Conservation (phyloP, 371 early-diverging fungal genomes). For the Mortierella sp. region DNA sequence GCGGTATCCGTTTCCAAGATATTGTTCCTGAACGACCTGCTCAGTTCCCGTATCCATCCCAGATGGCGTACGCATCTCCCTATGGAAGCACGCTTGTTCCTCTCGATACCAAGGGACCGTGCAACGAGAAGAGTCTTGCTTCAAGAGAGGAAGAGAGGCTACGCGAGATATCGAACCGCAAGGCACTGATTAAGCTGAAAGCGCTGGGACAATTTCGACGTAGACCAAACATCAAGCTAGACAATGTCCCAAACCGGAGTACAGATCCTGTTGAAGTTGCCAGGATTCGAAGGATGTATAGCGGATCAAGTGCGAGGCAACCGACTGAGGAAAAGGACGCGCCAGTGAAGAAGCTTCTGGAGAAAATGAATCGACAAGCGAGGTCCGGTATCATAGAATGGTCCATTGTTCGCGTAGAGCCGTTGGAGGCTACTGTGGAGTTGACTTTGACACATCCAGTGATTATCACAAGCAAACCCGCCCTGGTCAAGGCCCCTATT, state of each 20-base stretch:
- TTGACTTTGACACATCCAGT: not conserved
- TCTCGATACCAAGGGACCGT: not conserved
- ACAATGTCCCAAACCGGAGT: slow-evolving; percentile 9
- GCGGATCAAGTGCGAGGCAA: not conserved
- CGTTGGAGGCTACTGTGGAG: not conserved
- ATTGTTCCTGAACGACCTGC: slow-evolving; percentile 7
- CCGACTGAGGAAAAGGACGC: not conserved
- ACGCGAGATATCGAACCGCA: slow-evolving; percentile 17
- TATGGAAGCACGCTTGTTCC: slow-evolving; percentile 2
- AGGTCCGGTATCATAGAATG: slow-evolving; percentile 14
- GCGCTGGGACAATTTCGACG: slow-evolving; percentile 18
- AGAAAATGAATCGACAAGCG: slow-evolving; percentile 14
- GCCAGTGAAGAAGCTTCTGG: not conserved
- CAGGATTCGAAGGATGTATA: slow-evolving; percentile 21
- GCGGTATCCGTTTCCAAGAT: slow-evolving; percentile 6
- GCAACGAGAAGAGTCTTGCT: not conserved
- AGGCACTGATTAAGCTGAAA: slow-evolving; percentile 10
- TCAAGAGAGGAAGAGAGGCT: slow-evolving; percentile 6
- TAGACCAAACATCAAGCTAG: slow-evolving; percentile 16
- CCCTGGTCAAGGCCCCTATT: not conserved
- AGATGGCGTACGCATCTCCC: slow-evolving; percentile 10
- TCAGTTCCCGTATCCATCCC: slow-evolving; percentile 13
- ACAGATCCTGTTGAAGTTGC: slow-evolving; percentile 25
- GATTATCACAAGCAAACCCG: not conserved
- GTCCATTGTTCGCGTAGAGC: not conserved